Base-by-base conservation (phyloP, 2,329 filamentous ascomycete species). In the Epichloe typhina region DNA sequence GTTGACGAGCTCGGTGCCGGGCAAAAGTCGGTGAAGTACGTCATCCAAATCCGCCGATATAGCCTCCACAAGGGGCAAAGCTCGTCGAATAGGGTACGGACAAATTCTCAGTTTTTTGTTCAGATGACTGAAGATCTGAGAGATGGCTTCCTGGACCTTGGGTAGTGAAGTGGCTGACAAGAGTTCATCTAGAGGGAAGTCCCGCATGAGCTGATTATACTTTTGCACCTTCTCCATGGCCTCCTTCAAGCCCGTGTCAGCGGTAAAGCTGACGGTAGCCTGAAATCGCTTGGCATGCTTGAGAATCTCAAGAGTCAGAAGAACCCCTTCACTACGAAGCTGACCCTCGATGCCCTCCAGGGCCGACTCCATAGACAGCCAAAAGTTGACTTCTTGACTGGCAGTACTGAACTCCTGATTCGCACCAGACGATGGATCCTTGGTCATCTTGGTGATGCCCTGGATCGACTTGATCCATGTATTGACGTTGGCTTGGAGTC, bases 381-480 rank as follows among this genome's bases (percentile, higher is more conserved):
- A 99, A 64, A 98, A 98, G 67, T 96, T 96, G 67, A 98, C 95
- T 67, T 99, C 93, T 66, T 97, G 93, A 51, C 88, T 91, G 35
- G 93, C 93, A 21, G 89, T 95, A 58, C 69, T 72, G 53, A 73
- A 72, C 51, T 73, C 70, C 54, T 72, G 70, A 50, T 66, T 68
- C 76, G 57, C 78, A 75, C 65, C 83, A 64, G 73, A 79, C 4
- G 74, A 72, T 1, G 88, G 82, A 60, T 98, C 93, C 61, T 89
- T 83, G 40, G 88, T 88, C 73, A 95, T 86, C 69, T 94, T 94
- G 39, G 93, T 98, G 59, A 96, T 94, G 46, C 85, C 84, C 66
- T 96, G 91, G 57, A 99, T 98, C 11, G 91, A 95, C 71, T 95
- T 95, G 71, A 98, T 98, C 93, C 93, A 99, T 55, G 84, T 84